Base-by-base conservation (phyloP, 441 rosid genomes). In the Erodium texanum region DNA sequence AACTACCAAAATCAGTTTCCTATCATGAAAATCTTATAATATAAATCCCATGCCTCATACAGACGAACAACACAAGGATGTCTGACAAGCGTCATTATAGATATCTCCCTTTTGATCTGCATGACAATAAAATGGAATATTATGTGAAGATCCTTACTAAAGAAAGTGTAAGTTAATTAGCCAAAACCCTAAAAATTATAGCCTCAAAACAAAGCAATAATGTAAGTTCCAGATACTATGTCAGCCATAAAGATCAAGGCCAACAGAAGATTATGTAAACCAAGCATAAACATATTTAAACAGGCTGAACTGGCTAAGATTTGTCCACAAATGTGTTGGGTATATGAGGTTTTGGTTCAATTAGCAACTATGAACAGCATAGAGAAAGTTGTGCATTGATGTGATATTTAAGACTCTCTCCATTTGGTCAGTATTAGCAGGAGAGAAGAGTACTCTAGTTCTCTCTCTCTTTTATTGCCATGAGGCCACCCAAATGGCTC, bases 61-160 rank as follows among this genome's bases (percentile, higher is more conserved):
- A 94, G 84, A 68, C 97, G 92, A 73, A 89, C 99, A 63, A 91
- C 93, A 14, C 77, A 76, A 75, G 99, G 99, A 82, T 94, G 99
- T 34, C 99, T 85, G 68, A 94, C 99, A 75, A 94, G 93, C 84
- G 91, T 94, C 99, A 94, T 94, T 14, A 94, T 91, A 23, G 94
- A 91, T 81, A 94, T 94, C 92, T 94, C 99, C 73, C 88, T 82
- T 82, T 94, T 94, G 74, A 94, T 94, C 99, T 94, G 84, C 78
- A 64, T 29, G 22, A 36, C 9, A 32, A 74, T 24, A 20, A 58
- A 8, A n/a, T 50, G 58, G 62, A 54, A 54, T 24, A 18, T 18
- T 54, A 54, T 19, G 62, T 18, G 64, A 24, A 61, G 29, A 23
- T 10, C 32, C 9, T 10, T 14, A 2, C 24, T 4, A 32, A 50